These are phyloP conservation scores for Biscogniauxia mediterranea DNA, from an alignment of 2,329 filamentous ascomycete genomes.

Conservation along the genomic window DNA sequence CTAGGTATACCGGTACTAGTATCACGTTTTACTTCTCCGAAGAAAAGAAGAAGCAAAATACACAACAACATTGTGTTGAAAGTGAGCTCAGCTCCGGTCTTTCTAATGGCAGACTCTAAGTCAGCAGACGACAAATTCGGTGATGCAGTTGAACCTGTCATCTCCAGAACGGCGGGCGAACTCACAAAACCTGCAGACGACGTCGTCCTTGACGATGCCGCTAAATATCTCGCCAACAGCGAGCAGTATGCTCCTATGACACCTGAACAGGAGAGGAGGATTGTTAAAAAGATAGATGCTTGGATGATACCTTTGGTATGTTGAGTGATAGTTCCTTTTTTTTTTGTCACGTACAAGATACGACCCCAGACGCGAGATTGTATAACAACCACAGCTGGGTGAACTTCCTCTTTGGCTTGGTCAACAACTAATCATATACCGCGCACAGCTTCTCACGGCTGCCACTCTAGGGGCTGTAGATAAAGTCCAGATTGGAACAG, in stretches of 20 bases:
- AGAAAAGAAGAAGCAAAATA: not conserved
- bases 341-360: not conserved
- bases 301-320: slow-evolving; percentile 30
- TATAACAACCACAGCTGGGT: no score
- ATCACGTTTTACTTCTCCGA: not conserved
- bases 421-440: slow-evolving; percentile 1
- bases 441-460: slow-evolving; percentile 26
- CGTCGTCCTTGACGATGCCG: slow-evolving; percentile 19
- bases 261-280: slow-evolving; percentile 28
- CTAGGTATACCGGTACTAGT: not conserved
- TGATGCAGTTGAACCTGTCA: slow-evolving; percentile 2
- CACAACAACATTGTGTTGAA: not conserved
- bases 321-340: not conserved
- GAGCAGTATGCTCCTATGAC: slow-evolving; percentile 28
- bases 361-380: no score
- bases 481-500: slow-evolving; percentile 34
- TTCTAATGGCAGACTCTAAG: not conserved
- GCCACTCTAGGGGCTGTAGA: slow-evolving; percentile 33
- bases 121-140: not conserved
- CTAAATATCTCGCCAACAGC: slow-evolving; percentile 20
- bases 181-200: slow-evolving; percentile 4
- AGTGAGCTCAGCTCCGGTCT: not conserved
- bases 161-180: slow-evolving; percentile 2
- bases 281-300: slow-evolving; percentile 29
- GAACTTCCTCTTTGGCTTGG: not conserved